Evolutionary conservation across 73 alveolate species (phyloP), one percentile per base, ranked within the genome.

Genomic region (Breviolum minutum): DNA sequence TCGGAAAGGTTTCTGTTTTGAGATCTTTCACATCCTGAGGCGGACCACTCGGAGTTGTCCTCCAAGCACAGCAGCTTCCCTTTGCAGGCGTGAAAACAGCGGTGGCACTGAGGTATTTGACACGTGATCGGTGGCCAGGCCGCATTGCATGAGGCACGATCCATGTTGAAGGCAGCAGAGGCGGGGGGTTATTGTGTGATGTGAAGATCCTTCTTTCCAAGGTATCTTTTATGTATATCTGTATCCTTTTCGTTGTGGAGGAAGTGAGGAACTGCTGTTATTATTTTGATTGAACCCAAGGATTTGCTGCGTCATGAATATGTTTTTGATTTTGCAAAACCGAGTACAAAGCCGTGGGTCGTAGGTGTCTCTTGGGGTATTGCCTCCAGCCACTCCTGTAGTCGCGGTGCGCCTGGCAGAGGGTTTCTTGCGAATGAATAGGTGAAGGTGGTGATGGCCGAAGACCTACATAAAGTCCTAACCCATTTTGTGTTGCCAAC

Each of bases 121-220:
- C 54, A 40, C 54, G 54, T 27, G 24, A 12, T 63, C 79, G 29
- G 3, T 10, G 76, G 12, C 16, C 82, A 89, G 96, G 96, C 87
- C 7, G 73, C 74, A n/a, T 70, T 89, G 71, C 62, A 89, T 71
- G 82, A 70, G n/a, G 87, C 87, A 22, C 32, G 96, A n/a, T n/a
- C 62, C 20, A 61, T 40, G 87, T 32, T 89, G 96, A 74, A 89
- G 70, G 62, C 66, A 17, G 96, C 87, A 2, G 96, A 89, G 96
- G 96, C 81, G 63, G 17, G 74, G 95, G 26, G 7, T 26, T 40
- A 54, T 32, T 20, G 73, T 83, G 90, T 11, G 54, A 40, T 40
- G 54, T 40, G 54, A 40, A 40, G 54, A 40, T 40, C 54, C 3
- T 40, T 40, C 54, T 40, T 40, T 40, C 54, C 54, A 40, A 40